A percentile compares a stretch with the other conserved stretches of the same genome.
These are phyloP conservation scores for Nannizziopsis arthrosporioides DNA, from an alignment of 2,329 filamentous ascomycete genomes.

Conservation along the genomic window DNA sequence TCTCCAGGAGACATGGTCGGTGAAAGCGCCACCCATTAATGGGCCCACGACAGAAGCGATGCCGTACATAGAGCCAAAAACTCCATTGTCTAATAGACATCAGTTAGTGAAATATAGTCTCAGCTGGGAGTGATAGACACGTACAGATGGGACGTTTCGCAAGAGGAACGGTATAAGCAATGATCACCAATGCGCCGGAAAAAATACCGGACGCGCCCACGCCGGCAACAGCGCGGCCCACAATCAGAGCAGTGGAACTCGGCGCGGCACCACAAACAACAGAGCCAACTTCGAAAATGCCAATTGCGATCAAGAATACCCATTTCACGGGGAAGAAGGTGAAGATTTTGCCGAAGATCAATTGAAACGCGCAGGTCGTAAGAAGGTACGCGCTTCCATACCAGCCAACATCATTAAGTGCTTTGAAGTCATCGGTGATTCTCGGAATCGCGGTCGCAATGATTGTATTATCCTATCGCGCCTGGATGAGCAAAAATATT, in stretches of 20 bases:
- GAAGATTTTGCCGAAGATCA: conserved; percentile 36
- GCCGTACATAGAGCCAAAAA: conserved; percentile 16
- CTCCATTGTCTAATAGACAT: conserved; percentile 10
- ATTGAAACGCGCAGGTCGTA: conserved; percentile 32
- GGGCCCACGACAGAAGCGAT: conserved; percentile 15
- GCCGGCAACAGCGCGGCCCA: conserved; percentile 34
- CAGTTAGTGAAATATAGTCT: conserved; percentile 32
- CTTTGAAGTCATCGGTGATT: conserved; percentile 39
- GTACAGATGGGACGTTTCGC: conserved; percentile 15
- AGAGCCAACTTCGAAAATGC: conserved; percentile 35
- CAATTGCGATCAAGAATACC: conserved; percentile 30
- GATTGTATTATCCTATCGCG: conserved; percentile 31
- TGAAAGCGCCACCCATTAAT: conserved; percentile 34
- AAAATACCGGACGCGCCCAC: conserved; percentile 30
- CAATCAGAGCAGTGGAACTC: conserved; percentile 29
- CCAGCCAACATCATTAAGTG: conserved; percentile 39
- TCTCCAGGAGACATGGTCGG: conserved; percentile 32
- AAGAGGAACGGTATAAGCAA: conserved; percentile 14
- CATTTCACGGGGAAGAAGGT: conserved; percentile 35
- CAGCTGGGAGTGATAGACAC: conserved; percentile 22
- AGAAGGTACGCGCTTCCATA: conserved; percentile 38
- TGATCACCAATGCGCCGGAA: conserved; percentile 26
- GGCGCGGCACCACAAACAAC: conserved; percentile 30
- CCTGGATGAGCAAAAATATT: not conserved
- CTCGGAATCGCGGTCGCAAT: conserved; percentile 38